Evolutionary conservation across 352 stramenopile species (phyloP).

Genomic region (Phytophthora kernoviae): DNA sequence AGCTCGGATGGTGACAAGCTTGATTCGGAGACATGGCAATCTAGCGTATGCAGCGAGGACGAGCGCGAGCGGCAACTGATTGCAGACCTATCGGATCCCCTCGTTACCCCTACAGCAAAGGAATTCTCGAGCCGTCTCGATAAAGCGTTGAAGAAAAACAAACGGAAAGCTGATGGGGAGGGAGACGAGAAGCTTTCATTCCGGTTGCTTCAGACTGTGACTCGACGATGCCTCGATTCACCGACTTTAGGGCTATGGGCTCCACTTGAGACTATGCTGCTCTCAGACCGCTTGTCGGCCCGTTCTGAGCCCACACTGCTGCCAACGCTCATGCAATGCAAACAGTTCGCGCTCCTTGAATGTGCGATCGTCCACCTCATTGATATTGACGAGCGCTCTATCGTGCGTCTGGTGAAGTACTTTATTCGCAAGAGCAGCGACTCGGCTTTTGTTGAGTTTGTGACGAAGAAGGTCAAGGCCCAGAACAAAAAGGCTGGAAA

Average conservation of each 20-base stretch:
- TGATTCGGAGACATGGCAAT: constrained; percentile 52
- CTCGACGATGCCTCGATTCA: constrained; percentile 62
- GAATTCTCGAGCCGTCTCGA: constrained; percentile 61
- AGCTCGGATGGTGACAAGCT: constrained; percentile 34
- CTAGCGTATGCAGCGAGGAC: constrained; percentile 50
- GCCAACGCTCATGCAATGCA: constrained; percentile 65
- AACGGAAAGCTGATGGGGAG: constrained; percentile 22
- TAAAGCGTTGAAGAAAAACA: constrained; percentile 35
- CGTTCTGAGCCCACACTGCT: constrained; percentile 67
- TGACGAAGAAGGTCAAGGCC: constrained; percentile 25
- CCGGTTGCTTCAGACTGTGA: constrained; percentile 63
- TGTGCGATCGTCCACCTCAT: constrained; percentile 63
- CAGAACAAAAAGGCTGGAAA: constrained; percentile 13
- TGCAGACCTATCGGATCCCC: constrained; percentile 48
- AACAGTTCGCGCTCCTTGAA: constrained; percentile 72
- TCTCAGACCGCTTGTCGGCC: constrained; percentile 63
- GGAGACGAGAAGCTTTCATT: constrained; percentile 44
- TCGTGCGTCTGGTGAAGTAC: constrained; percentile 76
- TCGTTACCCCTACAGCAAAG: constrained; percentile 39
- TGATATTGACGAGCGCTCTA: constrained; percentile 78
- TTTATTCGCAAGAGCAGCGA: constrained; percentile 69
- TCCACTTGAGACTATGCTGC: constrained; percentile 54
- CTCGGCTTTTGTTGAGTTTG: constrained; percentile 41
- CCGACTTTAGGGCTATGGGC: constrained; percentile 58
- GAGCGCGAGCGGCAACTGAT: constrained; percentile 61